Base-by-base conservation (phyloP, 108 stramenopile genomes). In the Cylindrotheca closterium region DNA sequence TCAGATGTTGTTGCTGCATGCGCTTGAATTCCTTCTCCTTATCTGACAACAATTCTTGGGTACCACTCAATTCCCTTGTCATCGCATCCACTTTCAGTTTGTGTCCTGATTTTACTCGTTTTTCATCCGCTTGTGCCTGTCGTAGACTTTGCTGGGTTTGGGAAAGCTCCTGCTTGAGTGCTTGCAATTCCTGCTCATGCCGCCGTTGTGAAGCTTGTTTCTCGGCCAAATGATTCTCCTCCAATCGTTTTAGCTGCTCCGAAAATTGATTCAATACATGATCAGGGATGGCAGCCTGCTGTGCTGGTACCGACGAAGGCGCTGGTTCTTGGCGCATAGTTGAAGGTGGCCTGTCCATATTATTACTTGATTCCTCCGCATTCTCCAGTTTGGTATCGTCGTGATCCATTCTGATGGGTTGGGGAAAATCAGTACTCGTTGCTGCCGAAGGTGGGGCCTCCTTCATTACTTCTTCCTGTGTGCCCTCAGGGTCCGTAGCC, bases 241-340 rank as follows among this genome's bases (percentile, higher is more conserved):
- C 85, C 52, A 93, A 69, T 31, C 92, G 84, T 70, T 86, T 71
- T 8, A 93, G 52, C 64, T 93, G 92, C 53, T 75, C 62, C n/a
- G 88, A 67, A 57, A 93, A 89, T 42, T 93, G 77, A 31, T 92
- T 79, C 51, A 86, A 25, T 5, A 80, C 34, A 24, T 74, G 58
- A 33, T 67, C 48, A 21, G 18, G 18, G 19, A 23, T n/a, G n/a
- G n/a, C n/a, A 50, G 51, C 30, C 10, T 65, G 47, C 29, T 24
- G 24, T 25, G 19, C 51, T 10, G 17, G 4, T 2, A 37, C 21
- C 28, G 68, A 18, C 23, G 52, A 42, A n/a, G 22, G n/a, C 30
- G 24, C 51, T 28, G 30, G 60, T 42, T 7, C 37, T 29, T 50
- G 25, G 8, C 37, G 31, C 61, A 54, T 30, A 15, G 60, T 34